Base-by-base conservation (phyloP, 1,139 yeast genomes). In the Debaryomyces nepalensis region DNA sequence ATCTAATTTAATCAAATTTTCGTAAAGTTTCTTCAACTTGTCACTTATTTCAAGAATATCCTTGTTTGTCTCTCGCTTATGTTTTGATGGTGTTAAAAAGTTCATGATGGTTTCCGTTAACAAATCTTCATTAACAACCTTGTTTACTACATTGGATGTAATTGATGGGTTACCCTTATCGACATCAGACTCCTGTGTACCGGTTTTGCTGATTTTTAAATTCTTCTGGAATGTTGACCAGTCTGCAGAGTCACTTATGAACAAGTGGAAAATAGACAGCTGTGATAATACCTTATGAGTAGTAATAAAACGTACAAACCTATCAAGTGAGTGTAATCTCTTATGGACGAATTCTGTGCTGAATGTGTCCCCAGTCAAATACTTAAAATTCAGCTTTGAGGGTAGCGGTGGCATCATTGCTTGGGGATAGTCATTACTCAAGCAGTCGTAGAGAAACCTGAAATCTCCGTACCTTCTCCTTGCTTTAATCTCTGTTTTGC, bases 381-480 rank as follows among this genome's bases (percentile, higher is more conserved):
- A 93, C 62, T 93, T 96, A 54, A 91, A 73, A 47, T 95, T 81
- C 70, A 87, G 88, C 64, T 90, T 91, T 48, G 95, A 95, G 0
- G 99, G 99, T 43, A 93, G 71, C 8, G 99, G 98, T 1, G 99
- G 99, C 0, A 93, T 81, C 26, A 93, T 81, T 44, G 87, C 75
- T 2, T 95, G 87, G 0, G 97, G 96, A 57, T 75, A 87, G 58
- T 90, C 97, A 53, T 80, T 83, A 37, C 73, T 61, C 41, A 93
- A 70, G 47, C 89, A 82, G 47, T 84, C 87, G 61, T 85, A 87
- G 32, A 93, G 73, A 51, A 84, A 82, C 44, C 85, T 77, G 63
- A 93, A 89, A 63, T 89, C 96, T 7, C 89, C 85, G 61, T 86
- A 88, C 42, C 96, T 75, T 51, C 96, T 75, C 45, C 95, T 79